phyloP scores from a whole-genome alignment of 208 protist genomes.

The Trichomonas vaginalis region DNA sequence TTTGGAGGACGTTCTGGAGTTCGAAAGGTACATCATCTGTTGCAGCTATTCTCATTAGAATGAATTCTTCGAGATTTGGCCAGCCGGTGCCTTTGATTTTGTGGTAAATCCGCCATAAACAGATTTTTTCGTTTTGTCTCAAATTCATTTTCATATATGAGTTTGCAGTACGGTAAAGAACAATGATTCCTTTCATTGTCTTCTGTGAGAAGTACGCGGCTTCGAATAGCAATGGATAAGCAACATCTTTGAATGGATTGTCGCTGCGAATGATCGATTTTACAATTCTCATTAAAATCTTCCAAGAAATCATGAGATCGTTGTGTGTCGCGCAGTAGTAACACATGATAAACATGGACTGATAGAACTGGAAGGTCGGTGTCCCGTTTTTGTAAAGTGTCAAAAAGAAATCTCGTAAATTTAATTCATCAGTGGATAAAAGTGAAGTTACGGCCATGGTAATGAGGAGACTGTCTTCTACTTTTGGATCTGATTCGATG shows the following conservation, averaged over 20 bases:
- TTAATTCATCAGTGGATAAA: not conserved
- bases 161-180: not conserved
- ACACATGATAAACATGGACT: not conserved
- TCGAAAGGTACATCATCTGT: not conserved
- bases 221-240: not conserved
- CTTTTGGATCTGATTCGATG: not conserved
- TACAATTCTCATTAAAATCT: not conserved
- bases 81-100: not conserved
- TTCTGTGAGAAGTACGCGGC: not conserved
- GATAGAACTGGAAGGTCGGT: not conserved
- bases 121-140: not conserved
- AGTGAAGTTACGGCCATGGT: not conserved
- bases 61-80: not conserved
- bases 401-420: not conserved
- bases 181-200: not conserved
- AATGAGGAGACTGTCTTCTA: not conserved
- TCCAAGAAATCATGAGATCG: not conserved
- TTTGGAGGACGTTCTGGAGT: not conserved
- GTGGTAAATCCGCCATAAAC: not conserved
- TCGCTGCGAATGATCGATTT: not conserved
- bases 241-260: not conserved
- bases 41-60: not conserved
- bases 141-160: not conserved
- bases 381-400: not conserved
- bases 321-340: not conserved